Percentiles rank a stretch among this genome's conserved stretches.
Evolutionary conservation across 148 eudicot genomes (phyloP).

Genomic region (Polygonum maritimum): DNA sequence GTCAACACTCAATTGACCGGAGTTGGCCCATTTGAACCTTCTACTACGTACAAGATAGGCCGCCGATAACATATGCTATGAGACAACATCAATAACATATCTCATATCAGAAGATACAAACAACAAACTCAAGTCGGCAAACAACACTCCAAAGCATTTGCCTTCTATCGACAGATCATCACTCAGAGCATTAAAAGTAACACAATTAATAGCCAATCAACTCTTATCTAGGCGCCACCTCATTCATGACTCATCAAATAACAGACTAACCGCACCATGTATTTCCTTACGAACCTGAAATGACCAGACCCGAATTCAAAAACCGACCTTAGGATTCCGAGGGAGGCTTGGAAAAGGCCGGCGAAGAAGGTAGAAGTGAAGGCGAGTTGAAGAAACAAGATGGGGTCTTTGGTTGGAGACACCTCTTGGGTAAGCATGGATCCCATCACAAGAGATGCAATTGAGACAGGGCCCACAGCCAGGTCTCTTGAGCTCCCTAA

Average conservation of each 20-base stretch:
- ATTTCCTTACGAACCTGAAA: neutral
- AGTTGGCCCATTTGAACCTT: too few species aligned
- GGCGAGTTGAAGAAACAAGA: slow-evolving; percentile 68
- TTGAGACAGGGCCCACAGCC: slow-evolving; percentile 96
- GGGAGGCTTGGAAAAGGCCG: slow-evolving; percentile 74
- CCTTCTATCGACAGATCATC: too few species aligned
- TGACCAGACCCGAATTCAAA: neutral
- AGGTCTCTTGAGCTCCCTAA: slow-evolving; percentile 86
- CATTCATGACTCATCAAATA: neutral
- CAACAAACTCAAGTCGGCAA: too few species aligned
- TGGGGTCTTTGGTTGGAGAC: slow-evolving; percentile 46
- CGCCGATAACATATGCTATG: too few species aligned
- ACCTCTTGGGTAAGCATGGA: slow-evolving; percentile 68
- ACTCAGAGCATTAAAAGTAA: neutral
- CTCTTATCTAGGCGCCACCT: neutral
- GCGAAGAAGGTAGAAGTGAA: slow-evolving; percentile 83
- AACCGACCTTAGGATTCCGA: slow-evolving; percentile 66
- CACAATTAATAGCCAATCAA: neutral
- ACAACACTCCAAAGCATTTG: too few species aligned
- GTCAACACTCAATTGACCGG: neutral
- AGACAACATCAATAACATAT: too few species aligned
- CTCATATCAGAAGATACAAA: too few species aligned
- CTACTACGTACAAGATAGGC: too few species aligned
- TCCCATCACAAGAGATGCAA: slow-evolving; percentile 80
- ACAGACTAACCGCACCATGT: neutral